phyloP scores from a whole-genome alignment of 169 alveolate species.

The Plasmodium billcollinsi region DNA sequence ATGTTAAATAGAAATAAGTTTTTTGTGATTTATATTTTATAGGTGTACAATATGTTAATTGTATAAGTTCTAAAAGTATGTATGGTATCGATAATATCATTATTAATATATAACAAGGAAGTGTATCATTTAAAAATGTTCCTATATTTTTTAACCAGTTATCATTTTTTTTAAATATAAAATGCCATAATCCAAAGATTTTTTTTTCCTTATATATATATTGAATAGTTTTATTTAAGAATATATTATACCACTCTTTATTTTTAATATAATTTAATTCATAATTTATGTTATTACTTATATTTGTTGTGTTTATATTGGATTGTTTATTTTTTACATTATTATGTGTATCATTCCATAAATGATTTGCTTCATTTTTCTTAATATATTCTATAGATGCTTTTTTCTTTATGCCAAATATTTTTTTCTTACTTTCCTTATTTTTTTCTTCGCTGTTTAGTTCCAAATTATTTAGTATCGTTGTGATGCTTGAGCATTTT shows the following conservation, averaged over 20 bases:
- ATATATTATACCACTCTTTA: slow-evolving; percentile 20
- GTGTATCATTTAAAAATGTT: slow-evolving; percentile 42
- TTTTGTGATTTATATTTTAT: slow-evolving; percentile 44
- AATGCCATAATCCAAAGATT: slow-evolving; percentile 75
- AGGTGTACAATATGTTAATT: slow-evolving; percentile 58
- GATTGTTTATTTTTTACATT: neutral
- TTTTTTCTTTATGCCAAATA: no score
- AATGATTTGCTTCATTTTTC: neutral
- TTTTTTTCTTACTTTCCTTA: no score
- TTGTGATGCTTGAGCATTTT: no score
- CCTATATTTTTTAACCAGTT: slow-evolving; percentile 16
- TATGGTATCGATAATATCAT: slow-evolving; percentile 41
- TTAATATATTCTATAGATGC: neutral
- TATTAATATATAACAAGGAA: slow-evolving; percentile 69
- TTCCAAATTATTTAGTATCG: no score
- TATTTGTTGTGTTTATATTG: neutral
- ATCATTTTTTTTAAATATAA: slow-evolving; percentile 55
- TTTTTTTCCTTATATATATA: slow-evolving; percentile 44
- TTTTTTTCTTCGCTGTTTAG: no score
- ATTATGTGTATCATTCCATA: neutral
- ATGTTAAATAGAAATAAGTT: slow-evolving; percentile 58
- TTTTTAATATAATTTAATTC: slow-evolving; percentile 37
- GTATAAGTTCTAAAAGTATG: slow-evolving; percentile 44
- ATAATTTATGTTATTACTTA: neutral
- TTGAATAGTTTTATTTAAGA: slow-evolving; percentile 64